Evolutionary conservation across 192 early-diverging fungal species (phyloP).

Genomic region (Rhizophagus clarus): DNA sequence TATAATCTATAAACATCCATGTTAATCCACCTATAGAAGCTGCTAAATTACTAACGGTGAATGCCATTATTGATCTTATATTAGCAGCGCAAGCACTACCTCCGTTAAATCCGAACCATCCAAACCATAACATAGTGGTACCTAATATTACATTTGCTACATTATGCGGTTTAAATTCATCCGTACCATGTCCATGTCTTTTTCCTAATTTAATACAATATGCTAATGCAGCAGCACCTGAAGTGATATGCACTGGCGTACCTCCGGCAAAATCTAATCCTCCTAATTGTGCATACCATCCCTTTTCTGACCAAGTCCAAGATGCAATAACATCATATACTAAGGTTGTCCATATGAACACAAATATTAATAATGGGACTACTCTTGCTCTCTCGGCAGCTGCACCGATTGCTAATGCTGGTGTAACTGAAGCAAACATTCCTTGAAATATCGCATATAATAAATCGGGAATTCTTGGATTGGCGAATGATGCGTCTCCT

Average conservation of each 20-base stretch:
- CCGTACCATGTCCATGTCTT: constrained; percentile 70
- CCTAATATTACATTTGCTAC: constrained; percentile 92
- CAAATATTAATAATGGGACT: constrained; percentile 84
- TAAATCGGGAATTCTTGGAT: constrained; percentile 69
- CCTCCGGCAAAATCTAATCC: constrained; percentile 95
- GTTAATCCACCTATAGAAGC: constrained; percentile 79
- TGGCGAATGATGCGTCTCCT: constrained; percentile 53
- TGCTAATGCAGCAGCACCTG: constrained; percentile 88
- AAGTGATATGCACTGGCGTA: constrained; percentile 92
- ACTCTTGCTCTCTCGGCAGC: constrained; percentile 88
- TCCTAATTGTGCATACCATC: constrained; percentile 73
- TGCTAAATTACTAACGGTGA: constrained; percentile 82
- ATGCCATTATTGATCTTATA: constrained; percentile 85
- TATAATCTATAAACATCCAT: constrained; percentile 84
- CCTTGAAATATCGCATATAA: constrained; percentile 87
- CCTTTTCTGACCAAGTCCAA: constrained; percentile 93
- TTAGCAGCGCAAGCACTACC: constrained; percentile 82
- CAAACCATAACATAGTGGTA: constrained; percentile 89
- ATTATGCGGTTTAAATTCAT: constrained; percentile 83
- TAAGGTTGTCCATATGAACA: constrained; percentile 91
- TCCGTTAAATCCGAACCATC: constrained; percentile 97
- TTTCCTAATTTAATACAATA: constrained; percentile 85
- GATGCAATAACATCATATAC: constrained; percentile 95
- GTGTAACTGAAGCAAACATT: constrained; percentile 91
- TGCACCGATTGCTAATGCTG: constrained; percentile 88